phyloP scores from a whole-genome alignment of 1,284 basidiomycete genomes.

The Ustilago sp. region DNA sequence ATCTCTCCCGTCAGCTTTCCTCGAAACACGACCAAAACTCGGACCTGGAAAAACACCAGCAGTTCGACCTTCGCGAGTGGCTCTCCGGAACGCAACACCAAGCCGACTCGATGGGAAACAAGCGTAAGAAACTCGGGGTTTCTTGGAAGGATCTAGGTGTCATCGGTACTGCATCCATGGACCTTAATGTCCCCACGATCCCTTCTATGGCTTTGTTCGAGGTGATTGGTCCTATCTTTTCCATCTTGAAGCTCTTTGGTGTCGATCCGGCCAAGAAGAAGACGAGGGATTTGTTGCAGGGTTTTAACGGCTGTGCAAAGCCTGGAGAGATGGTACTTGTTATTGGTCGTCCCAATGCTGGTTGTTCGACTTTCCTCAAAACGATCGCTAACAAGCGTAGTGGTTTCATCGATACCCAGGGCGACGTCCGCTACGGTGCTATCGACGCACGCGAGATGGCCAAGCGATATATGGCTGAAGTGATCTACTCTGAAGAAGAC shows the following conservation, averaged over 20 bases:
- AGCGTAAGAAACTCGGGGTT: constrained; percentile 56
- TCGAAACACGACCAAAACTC: constrained; percentile 19
- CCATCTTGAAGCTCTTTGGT: constrained; percentile 45
- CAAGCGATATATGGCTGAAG: constrained; percentile 78
- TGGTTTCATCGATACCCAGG: constrained; percentile 75
- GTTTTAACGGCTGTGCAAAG: constrained; percentile 53
- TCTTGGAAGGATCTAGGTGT: constrained; percentile 49
- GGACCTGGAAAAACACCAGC: constrained; percentile 39
- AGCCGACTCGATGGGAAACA: constrained; percentile 35
- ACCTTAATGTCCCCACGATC: constrained; percentile 54
- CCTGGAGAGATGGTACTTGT: constrained; percentile 72
- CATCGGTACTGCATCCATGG: constrained; percentile 41
- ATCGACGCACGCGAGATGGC: constrained; percentile 73
- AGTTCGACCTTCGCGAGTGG: constrained; percentile 44
- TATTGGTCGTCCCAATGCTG: constrained; percentile 83
- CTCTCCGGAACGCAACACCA: constrained; percentile 37
- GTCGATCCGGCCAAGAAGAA: constrained; percentile 42
- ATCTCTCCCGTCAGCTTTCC: constrained; percentile 42
- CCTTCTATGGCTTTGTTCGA: constrained; percentile 54
- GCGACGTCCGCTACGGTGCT: constrained; percentile 78
- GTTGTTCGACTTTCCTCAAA: constrained; percentile 81
- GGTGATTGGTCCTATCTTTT: constrained; percentile 52
- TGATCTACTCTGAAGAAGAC: constrained; percentile 81
- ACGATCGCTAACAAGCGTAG: constrained; percentile 77
- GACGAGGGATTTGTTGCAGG: constrained; percentile 43